Evolutionary conservation across 1,284 basidiomycete species (phyloP).

Genomic region (Fistulina hepatica): DNA sequence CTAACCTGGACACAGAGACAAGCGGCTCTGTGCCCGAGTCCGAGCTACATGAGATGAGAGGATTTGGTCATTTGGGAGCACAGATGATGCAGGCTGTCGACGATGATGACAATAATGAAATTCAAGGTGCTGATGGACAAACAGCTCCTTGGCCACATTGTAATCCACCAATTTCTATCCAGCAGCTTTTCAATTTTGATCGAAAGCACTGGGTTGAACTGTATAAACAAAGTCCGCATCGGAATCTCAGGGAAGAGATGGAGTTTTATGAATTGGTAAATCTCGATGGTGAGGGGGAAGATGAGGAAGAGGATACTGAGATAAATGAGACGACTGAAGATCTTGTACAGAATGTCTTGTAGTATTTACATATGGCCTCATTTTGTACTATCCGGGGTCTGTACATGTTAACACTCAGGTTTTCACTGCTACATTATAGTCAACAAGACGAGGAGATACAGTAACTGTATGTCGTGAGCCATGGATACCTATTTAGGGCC

Average conservation of each 20-base stretch:
- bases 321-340: constrained; percentile 5
- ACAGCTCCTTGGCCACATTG: not conserved
- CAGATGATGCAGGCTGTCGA: not conserved
- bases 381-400: too few relatives aligned
- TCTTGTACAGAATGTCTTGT: too few relatives aligned
- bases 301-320: constrained; percentile 3
- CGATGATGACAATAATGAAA: not conserved
- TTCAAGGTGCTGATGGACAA: not conserved
- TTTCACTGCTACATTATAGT: too few relatives aligned
- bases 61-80: not conserved
- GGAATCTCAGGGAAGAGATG: constrained; percentile 7
- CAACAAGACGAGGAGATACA: too few relatives aligned
- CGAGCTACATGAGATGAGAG: not conserved
- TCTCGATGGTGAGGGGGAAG: constrained; percentile 7
- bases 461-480: too few relatives aligned
- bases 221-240: not conserved
- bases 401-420: too few relatives aligned
- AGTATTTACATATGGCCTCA: too few relatives aligned
- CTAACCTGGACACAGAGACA: not conserved
- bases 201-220: constrained; percentile 1
- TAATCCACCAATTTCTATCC: not conserved
- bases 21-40: not conserved
- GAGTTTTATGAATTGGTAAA: constrained; percentile 8
- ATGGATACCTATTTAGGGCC: too few relatives aligned
- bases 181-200: constrained; percentile 3